phyloP scores from a whole-genome alignment of 305 asterid species.

The Ilex paraguariensis region DNA sequence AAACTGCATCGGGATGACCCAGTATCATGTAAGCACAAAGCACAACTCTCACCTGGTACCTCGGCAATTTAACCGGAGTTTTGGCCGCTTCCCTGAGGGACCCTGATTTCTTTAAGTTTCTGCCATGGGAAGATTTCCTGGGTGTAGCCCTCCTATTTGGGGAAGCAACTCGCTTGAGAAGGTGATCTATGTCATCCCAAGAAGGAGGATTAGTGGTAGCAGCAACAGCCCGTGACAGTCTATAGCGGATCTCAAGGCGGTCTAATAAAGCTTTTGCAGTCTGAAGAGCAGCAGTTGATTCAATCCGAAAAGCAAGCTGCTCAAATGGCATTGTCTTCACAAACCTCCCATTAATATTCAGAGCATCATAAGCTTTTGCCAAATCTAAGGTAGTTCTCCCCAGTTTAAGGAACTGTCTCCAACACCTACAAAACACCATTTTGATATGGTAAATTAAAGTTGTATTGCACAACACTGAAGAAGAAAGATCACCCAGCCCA shows the following conservation, averaged over 20 bases:
- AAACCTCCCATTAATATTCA: conserved; percentile 57
- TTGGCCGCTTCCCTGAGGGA: conserved; percentile 26
- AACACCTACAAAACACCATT: conserved; percentile 46
- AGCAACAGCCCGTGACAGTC: conserved; percentile 33
- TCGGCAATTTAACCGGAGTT: conserved; percentile 41
- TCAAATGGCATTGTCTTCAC: conserved; percentile 86
- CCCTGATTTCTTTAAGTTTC: conserved; percentile 28
- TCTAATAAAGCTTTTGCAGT: conserved; percentile 71
- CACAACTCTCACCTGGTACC: conserved; percentile 86
- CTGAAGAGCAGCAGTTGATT: conserved; percentile 56
- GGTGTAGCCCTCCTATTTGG: conserved; percentile 53
- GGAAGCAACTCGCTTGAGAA: conserved; percentile 77
- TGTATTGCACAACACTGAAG: conserved; percentile 5
- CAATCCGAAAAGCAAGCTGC: conserved; percentile 70
- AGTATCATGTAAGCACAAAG: conserved; percentile 92
- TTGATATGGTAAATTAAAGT: conserved; percentile 3
- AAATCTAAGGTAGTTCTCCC: conserved; percentile 56
- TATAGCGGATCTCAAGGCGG: conserved; percentile 65
- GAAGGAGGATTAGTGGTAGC: conserved; percentile 30
- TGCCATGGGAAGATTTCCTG: conserved; percentile 35
- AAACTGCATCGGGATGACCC: conserved; percentile 93
- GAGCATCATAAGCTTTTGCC: conserved; percentile 51
- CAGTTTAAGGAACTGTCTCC: conserved; percentile 52
- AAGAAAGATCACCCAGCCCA: not conserved
- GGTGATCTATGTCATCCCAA: conserved; percentile 79